Evolutionary conservation across 2,329 filamentous ascomycete genomes (phyloP).

Genomic region (Aspergillus sp.): DNA sequence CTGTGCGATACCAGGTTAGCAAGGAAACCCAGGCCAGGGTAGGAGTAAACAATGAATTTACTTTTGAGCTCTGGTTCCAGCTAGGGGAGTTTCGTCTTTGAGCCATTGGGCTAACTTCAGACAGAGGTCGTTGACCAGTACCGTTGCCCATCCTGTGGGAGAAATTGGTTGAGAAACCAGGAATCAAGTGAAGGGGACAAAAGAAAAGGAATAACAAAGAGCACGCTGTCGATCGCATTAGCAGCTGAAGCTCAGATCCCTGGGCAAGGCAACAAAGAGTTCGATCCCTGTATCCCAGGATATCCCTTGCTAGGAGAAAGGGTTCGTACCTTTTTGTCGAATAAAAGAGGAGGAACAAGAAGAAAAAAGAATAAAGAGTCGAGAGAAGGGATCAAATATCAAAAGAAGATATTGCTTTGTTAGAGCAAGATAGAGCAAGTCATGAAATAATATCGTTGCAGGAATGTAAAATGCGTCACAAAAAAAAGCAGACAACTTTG

Average conservation of each 20-base stretch:
- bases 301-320: background rate
- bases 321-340: background rate
- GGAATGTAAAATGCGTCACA: constrained; percentile 15
- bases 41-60: constrained; percentile 30
- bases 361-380: constrained; percentile 2
- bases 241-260: background rate
- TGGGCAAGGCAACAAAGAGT: background rate
- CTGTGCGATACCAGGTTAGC: constrained; percentile 47
- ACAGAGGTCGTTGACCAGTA: constrained; percentile 66
- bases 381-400: constrained; percentile 11
- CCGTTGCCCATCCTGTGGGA: constrained; percentile 60
- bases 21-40: background rate
- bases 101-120: constrained; percentile 83
- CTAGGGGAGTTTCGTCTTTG: constrained; percentile 87
- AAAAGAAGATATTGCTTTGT: background rate
- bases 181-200: constrained; percentile 1
- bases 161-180: constrained; percentile 35
- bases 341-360: background rate
- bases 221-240: background rate
- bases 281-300: background rate
- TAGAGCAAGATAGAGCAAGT: background rate
- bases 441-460: constrained; percentile 11
- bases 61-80: constrained; percentile 73
- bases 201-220: constrained; percentile 2
- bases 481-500: background rate